phyloP scores from a whole-genome alignment of 2,329 filamentous ascomycete species.

The Botrytis hyacinthi region DNA sequence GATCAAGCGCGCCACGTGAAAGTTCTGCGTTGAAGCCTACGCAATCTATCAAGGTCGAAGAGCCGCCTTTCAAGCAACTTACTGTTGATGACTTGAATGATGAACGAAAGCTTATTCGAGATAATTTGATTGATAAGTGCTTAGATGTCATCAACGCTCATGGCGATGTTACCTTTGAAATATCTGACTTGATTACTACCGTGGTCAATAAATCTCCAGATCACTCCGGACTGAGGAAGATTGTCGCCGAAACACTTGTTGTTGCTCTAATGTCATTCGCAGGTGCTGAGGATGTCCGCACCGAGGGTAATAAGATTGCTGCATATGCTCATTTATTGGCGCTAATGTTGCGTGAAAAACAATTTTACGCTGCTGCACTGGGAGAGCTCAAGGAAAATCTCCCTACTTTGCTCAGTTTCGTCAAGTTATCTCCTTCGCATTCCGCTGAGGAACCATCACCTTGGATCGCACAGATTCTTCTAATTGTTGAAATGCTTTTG shows the following conservation, averaged over 20 bases:
- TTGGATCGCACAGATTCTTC: constrained; percentile 87
- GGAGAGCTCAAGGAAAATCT: constrained; percentile 76
- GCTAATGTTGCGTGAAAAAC: constrained; percentile 76
- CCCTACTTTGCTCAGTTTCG: constrained; percentile 71
- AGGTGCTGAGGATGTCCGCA: constrained; percentile 54
- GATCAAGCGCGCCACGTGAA: constrained; percentile 11
- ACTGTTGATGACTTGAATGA: constrained; percentile 79
- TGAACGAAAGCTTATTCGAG: constrained; percentile 68
- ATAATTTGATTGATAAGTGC: constrained; percentile 81
- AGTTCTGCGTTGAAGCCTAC: constrained; percentile 16
- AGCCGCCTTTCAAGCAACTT: constrained; percentile 37
- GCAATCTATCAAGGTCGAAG: constrained; percentile 19
- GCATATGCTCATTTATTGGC: constrained; percentile 91
- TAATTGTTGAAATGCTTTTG: constrained; percentile 88
- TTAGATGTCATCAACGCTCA: constrained; percentile 88
- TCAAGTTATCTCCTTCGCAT: constrained; percentile 66
- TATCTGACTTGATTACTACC: constrained; percentile 80
- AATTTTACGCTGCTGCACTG: constrained; percentile 76
- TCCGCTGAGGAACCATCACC: constrained; percentile 77
- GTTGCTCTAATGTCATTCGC: constrained; percentile 75
- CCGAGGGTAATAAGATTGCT: constrained; percentile 64
- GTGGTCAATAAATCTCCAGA: constrained; percentile 62
- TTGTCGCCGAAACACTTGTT: constrained; percentile 79
- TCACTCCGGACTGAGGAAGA: constrained; percentile 56
- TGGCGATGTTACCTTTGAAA: constrained; percentile 83